Evolutionary conservation across 305 asterid genomes (phyloP), one percentile per base, ranked within the genome.

Genomic region (Lippia alba): DNA sequence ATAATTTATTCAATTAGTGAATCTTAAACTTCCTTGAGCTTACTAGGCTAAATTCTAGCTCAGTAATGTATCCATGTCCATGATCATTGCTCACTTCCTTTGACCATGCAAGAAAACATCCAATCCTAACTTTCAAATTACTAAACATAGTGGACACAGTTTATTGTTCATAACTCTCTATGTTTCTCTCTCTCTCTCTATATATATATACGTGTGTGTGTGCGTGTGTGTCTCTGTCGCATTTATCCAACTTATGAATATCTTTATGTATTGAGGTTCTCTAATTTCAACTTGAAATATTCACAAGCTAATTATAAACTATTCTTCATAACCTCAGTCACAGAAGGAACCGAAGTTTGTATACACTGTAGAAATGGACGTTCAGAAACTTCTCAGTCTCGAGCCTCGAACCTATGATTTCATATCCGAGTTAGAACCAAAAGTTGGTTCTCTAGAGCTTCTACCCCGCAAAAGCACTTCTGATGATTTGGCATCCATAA

Each of bases 391-490:
- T 72, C 72, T 92, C 64, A 79, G 75, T 80, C 72, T 86, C 70
- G 96, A 89, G 83, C 99, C 99, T 79, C 97, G 85, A 56, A 84
- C 96, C 36, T 73, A 62, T 74, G 99, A 92, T 72, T 95, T 95
- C 83, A 74, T 95, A 71, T 81, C 96, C n/a, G 91, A 60, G 69
- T 69, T 92, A 89, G 88, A 95, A 82, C 97, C 89, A 75, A 89
- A 81, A 80, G 77, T 49, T 75, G 99, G 98, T 56, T 68, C 73
- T 66, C 49, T 88, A n/a, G 99, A 95, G 85, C 85, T 88, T 82
- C 62, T 89, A 80, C 67, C 66, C 50, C 71, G 76, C 39, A 76
- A 73, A 63, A 76, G 70, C 72, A 69, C 75, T 73, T 77, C 85
- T 74, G 86, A 82, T 76, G 96, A 95, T 86, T 66, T 95, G 72